phyloP scores from a whole-genome alignment of 2,329 filamentous ascomycete species.

The Penicillium thymicola region DNA sequence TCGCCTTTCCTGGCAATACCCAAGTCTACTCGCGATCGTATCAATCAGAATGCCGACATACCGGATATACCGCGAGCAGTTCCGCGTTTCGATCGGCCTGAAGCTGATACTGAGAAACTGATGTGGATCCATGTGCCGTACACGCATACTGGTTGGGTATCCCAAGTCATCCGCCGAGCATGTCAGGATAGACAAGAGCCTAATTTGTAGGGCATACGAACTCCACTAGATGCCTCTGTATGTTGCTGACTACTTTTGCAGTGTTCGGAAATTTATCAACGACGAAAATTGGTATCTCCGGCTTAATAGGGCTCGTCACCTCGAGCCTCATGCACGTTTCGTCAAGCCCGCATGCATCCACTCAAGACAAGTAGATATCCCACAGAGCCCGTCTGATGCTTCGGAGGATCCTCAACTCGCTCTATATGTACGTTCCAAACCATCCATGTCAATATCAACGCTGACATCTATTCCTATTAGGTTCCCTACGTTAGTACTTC shows the following conservation, averaged over 20 bases:
- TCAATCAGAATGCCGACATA: slow-evolving; percentile 19
- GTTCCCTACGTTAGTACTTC: slow-evolving; percentile 28
- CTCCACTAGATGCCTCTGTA: not conserved
- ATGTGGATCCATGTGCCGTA: slow-evolving; percentile 37
- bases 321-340: slow-evolving; percentile 41
- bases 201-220: slow-evolving; percentile 12
- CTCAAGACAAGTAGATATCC: slow-evolving; percentile 27
- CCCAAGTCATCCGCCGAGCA: slow-evolving; percentile 22
- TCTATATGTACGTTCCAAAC: slow-evolving; percentile 27
- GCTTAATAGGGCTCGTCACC: slow-evolving; percentile 36
- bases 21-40: slow-evolving; percentile 21
- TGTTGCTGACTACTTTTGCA: slow-evolving; percentile 25
- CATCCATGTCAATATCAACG: too few relatives aligned
- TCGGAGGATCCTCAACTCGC: slow-evolving; percentile 26
- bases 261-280: slow-evolving; percentile 36
- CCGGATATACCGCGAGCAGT: slow-evolving; percentile 25
- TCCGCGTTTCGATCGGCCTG: slow-evolving; percentile 33
- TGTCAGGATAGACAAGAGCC: slow-evolving; percentile 26
- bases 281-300: slow-evolving; percentile 38
- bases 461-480: slow-evolving; percentile 13
- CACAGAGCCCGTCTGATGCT: slow-evolving; percentile 7
- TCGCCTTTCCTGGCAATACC: slow-evolving; percentile 26
- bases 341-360: slow-evolving; percentile 37
- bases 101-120: slow-evolving; percentile 33
- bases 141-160: slow-evolving; percentile 25